A percentile compares a stretch with the other conserved stretches of the same genome.
Conservation (phyloP, 257 asterid species). For the Misopates orontium region DNA sequence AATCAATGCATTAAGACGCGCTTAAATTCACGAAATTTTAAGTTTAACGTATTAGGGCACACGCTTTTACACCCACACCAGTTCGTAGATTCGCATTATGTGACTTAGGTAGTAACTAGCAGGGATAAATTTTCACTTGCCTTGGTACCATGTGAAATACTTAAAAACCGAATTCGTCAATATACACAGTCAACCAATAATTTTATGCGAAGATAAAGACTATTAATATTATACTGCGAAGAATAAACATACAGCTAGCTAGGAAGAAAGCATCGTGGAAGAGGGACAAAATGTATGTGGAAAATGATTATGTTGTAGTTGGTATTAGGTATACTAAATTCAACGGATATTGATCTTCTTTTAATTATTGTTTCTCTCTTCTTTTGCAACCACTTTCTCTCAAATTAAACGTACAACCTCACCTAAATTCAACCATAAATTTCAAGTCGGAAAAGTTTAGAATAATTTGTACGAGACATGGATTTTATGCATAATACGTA, state of each 20-base stretch:
- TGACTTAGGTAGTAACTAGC: too few relatives aligned
- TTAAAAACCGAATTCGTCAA: not conserved
- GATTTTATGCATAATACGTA: not conserved
- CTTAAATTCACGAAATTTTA: too few relatives aligned
- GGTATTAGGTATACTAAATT: slow-evolving; percentile 39
- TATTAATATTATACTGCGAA: not conserved
- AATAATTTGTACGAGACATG: not conserved
- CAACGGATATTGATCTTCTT: slow-evolving; percentile 29
- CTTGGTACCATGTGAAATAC: not conserved
- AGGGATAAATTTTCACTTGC: too few relatives aligned
- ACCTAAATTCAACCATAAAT: slow-evolving; percentile 22
- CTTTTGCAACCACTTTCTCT: slow-evolving; percentile 27
- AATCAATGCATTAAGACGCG: too few relatives aligned
- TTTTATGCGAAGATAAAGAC: slow-evolving; percentile 3
- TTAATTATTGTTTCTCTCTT: slow-evolving; percentile 28
- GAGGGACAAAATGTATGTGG: not conserved
- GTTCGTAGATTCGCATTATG: too few relatives aligned
- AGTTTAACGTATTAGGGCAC: too few relatives aligned
- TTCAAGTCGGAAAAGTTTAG: not conserved
- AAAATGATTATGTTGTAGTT: slow-evolving; percentile 22
- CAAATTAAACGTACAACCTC: not conserved
- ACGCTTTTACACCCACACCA: too few relatives aligned
- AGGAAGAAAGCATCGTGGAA: not conserved
- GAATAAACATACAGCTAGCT: not conserved
- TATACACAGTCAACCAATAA: slow-evolving; percentile 24